Conservation (phyloP, 2,329 filamentous ascomycete genomes). For the Fusarium kyushuense region DNA sequence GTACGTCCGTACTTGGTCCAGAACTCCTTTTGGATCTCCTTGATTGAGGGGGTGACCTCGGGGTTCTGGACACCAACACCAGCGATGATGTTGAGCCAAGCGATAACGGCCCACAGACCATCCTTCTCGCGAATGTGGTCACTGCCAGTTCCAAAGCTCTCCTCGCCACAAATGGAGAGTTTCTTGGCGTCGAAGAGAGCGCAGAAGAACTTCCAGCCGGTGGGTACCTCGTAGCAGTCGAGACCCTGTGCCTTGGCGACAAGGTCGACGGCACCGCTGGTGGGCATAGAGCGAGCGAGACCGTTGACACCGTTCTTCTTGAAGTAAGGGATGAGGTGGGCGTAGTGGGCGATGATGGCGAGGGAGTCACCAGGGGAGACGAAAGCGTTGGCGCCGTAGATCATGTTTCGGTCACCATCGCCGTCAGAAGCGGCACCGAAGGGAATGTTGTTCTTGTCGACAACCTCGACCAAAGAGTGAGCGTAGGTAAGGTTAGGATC, state of each 20-base stretch:
- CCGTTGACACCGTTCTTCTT: constrained; percentile 96
- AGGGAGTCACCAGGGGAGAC: constrained; percentile 97
- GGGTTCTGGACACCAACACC: constrained; percentile 87
- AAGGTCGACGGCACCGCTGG: constrained; percentile 92
- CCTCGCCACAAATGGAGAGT: constrained; percentile 98
- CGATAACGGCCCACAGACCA: constrained; percentile 95
- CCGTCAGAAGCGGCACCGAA: constrained; percentile 97
- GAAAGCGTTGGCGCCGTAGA: constrained; percentile 96
- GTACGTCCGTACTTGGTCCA: constrained; percentile 96
- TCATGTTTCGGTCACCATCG: constrained; percentile 99
- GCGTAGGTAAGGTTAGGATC: constrained; percentile 98
- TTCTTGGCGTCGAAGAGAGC: constrained; percentile 94
- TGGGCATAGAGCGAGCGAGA: constrained; percentile 97
- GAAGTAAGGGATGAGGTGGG: constrained; percentile 97
- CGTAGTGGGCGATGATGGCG: constrained; percentile 97
- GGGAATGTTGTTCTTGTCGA: constrained; percentile 90
- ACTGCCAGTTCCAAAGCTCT: constrained; percentile 97
- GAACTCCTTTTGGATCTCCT: constrained; percentile 96
- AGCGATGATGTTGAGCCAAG: constrained; percentile 99
- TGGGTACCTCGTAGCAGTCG: constrained; percentile 94
- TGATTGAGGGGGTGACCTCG: constrained; percentile 87
- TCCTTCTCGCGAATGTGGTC: constrained; percentile 99
- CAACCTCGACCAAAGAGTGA: constrained; percentile 91
- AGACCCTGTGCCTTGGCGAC: constrained; percentile 95
- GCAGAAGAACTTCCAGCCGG: constrained; percentile 99